Base-by-base conservation (phyloP, 139 green algal species). In the Chlamydomonas asymmetrica region DNA sequence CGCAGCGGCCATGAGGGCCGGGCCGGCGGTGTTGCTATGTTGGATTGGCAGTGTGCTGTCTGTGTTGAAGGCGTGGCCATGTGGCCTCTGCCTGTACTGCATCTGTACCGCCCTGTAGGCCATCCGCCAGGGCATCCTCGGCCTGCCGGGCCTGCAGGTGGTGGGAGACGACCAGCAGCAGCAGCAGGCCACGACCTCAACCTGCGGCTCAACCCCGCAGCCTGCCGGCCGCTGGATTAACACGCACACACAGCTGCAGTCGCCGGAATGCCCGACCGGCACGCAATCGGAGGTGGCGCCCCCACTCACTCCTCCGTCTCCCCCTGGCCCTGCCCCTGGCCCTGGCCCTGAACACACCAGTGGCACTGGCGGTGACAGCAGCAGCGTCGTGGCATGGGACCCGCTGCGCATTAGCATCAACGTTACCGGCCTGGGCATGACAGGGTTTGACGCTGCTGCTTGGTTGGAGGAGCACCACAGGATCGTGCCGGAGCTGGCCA, bases 401-500 rank as follows among this genome's bases (percentile, higher is more conserved):
- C 91, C 91, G 20, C 75, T 96, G 74, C 71, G 94, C 3, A 50
- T 98, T 5, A 93, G 90, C 25, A 48, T 98, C 29, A 63, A 80
- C 31, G 82, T 94, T 32, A 22, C 41, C 5, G 50, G 67, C 10
- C 60, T 92, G 66, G 83, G 83, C 18, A 60, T 92, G 37, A 82
- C 73, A 39, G 92, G 91, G 20, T 90, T 76, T 49, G 65, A 89
- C 34, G 83, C 76, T 1, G 87, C 88, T 27, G 60, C 62, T 0
- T 63, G 65, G 63, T 64, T 98, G 78, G 83, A 93, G 74, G 22
- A 78, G 34, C 49, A 29, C 13, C 45, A 84, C 72, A 78, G 83
- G 37, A 79, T 98, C 7, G 85, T 97, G 56, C 65, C 87, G 2
- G 94, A 98, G 89, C 85, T 98, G 27, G 78, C 91, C 1, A 93